These are phyloP conservation scores for Lactifluus piperatus DNA, from an alignment of 768 basidiomycete genomes.

Conservation along the genomic window DNA sequence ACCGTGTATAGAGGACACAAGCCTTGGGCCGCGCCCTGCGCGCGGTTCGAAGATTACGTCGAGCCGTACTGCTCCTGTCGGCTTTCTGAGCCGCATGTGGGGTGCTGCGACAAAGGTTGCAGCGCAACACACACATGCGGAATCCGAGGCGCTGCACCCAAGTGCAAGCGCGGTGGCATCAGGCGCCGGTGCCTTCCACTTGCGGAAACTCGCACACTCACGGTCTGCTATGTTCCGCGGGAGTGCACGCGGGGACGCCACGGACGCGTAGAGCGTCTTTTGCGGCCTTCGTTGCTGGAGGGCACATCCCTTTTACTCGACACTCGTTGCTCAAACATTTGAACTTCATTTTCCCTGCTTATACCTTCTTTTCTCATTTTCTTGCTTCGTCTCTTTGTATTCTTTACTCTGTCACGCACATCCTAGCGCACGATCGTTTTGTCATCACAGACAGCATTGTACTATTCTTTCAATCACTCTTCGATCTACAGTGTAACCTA, in stretches of 20 bases:
- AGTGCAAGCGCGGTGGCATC: slow-evolving; percentile 26
- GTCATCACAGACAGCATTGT: slow-evolving; percentile 13
- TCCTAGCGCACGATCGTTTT: slow-evolving; percentile 16
- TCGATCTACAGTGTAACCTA: background rate
- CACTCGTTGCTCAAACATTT: slow-evolving; percentile 13
- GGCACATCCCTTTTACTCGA: slow-evolving; percentile 9
- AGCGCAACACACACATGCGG: slow-evolving; percentile 8
- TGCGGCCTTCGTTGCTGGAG: slow-evolving; percentile 10
- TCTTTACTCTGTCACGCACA: slow-evolving; percentile 11
- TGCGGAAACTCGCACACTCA: slow-evolving; percentile 36
- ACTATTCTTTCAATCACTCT: slow-evolving; percentile 2
- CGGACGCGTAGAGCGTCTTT: background rate
- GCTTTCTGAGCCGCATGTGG: slow-evolving; percentile 71
- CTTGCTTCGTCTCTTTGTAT: background rate
- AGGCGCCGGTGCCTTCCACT: slow-evolving; percentile 27
- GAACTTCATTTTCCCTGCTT: slow-evolving; percentile 8
- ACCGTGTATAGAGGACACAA: background rate
- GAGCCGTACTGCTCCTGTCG: slow-evolving; percentile 27
- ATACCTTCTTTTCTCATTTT: background rate
- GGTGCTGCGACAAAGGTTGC: slow-evolving; percentile 44
- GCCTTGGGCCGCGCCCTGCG: slow-evolving; percentile 4
- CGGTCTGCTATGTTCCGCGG: slow-evolving; percentile 37
- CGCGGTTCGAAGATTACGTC: slow-evolving; percentile 21
- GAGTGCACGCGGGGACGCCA: background rate
- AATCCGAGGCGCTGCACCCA: slow-evolving; percentile 9